Conservation (phyloP, 306 rosid species). For the Gastrolobium bilobum region DNA sequence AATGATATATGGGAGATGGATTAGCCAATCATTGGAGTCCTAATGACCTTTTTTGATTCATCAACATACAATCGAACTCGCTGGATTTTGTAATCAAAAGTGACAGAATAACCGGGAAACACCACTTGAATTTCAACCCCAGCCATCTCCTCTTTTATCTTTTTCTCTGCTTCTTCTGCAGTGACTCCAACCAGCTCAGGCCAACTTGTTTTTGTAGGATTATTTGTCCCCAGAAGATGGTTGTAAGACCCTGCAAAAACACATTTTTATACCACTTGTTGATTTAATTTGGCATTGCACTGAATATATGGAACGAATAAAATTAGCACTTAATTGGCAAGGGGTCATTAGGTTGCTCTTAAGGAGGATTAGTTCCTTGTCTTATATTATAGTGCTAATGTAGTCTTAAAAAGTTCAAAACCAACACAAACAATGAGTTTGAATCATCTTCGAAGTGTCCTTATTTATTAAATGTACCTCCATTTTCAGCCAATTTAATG, state of each 20-base stretch:
- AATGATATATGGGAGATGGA: background rate
- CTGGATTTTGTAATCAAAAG: conserved; percentile 45
- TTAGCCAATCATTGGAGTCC: conserved; percentile 49
- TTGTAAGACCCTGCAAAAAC: conserved; percentile 39
- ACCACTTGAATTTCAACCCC: conserved; percentile 53
- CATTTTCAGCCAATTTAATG: too few relatives aligned
- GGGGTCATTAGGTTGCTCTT: conserved; percentile 40
- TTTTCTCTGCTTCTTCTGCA: conserved; percentile 57
- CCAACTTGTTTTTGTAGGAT: conserved; percentile 50
- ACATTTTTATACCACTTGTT: background rate
- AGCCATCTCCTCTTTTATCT: conserved; percentile 51
- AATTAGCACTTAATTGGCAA: conserved; percentile 47
- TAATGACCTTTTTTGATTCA: conserved; percentile 43
- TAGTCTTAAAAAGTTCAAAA: too few relatives aligned
- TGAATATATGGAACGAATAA: background rate
- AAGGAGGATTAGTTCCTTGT: conserved; percentile 39
- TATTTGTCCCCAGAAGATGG: conserved; percentile 23
- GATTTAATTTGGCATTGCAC: conserved; percentile 2
- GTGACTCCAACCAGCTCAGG: conserved; percentile 55
- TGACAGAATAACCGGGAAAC: conserved; percentile 38
- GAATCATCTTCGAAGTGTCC: too few relatives aligned
- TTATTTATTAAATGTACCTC: too few relatives aligned
- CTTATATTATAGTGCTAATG: background rate
- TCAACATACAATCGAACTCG: conserved; percentile 60
- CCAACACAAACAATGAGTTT: too few relatives aligned